These are phyloP conservation scores for Metroxylon sagu DNA, from an alignment of 176 grass and related monocot genomes.

Conservation along the genomic window DNA sequence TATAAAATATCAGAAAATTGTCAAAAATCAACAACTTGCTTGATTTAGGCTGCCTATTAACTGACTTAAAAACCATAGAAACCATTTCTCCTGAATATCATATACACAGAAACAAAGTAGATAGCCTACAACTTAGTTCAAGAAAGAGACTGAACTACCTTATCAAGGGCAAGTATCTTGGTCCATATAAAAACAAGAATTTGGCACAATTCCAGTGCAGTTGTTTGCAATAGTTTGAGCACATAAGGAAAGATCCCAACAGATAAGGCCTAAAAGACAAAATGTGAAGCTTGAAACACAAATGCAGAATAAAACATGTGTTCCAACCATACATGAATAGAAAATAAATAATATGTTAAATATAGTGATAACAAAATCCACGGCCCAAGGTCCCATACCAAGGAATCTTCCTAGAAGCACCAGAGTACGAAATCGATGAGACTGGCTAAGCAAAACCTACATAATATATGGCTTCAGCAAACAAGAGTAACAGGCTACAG, in stretches of 20 bases:
- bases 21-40: too few relatives aligned
- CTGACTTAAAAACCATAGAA: too few relatives aligned
- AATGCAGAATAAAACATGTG: background rate
- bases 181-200: conserved; percentile 99
- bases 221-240: conserved; percentile 94
- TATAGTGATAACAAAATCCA: conserved; percentile 29
- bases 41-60: too few relatives aligned
- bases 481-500: conserved; percentile 15
- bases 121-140: too few relatives aligned
- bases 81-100: too few relatives aligned
- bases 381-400: conserved; percentile 99
- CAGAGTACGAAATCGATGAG: conserved; percentile 89
- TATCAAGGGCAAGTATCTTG: conserved; percentile 97
- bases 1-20: too few relatives aligned
- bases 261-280: conserved; percentile 60
- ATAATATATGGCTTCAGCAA: conserved; percentile 7
- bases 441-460: conserved; percentile 92
- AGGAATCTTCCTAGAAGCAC: conserved; percentile 99
- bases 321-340: background rate
- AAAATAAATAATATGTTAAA: background rate
- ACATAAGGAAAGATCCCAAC: conserved; percentile 98
- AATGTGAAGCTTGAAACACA: conserved; percentile 9
- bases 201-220: conserved; percentile 74
- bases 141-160: conserved; percentile 31
- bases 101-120: too few relatives aligned